Evolutionary conservation across 2,329 filamentous ascomycete genomes (phyloP).

Genomic region (Aspergillus sp.): DNA sequence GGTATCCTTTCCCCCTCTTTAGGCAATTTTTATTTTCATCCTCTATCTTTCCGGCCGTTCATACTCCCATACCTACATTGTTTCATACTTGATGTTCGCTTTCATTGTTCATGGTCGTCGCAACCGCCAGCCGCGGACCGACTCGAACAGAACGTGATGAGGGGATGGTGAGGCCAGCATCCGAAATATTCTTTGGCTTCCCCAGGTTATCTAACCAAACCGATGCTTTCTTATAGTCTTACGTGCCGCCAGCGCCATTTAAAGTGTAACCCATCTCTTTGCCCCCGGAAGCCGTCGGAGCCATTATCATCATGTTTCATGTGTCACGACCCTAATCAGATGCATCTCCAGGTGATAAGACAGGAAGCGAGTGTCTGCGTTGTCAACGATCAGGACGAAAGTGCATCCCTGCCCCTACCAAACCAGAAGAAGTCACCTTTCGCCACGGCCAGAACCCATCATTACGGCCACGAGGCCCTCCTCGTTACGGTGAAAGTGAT

Average conservation of each 20-base stretch:
- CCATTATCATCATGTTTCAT: neutral
- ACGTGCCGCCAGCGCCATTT: slow-evolving; percentile 39
- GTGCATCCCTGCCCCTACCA: slow-evolving; percentile 33
- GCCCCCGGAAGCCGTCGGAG: neutral
- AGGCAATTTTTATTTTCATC: neutral
- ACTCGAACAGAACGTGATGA: slow-evolving; percentile 33
- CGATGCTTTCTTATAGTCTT: slow-evolving; percentile 22
- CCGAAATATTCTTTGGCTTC: neutral
- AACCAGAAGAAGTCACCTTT: slow-evolving; percentile 36
- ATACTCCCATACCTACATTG: neutral
- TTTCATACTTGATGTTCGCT: slow-evolving; percentile 10
- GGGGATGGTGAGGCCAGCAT: slow-evolving; percentile 32
- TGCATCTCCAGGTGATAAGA: slow-evolving; percentile 31
- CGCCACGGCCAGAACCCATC: slow-evolving; percentile 39
- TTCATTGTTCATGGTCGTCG: slow-evolving; percentile 23
- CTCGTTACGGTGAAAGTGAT: slow-evolving; percentile 36
- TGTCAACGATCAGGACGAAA: slow-evolving; percentile 36
- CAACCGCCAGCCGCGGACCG: slow-evolving; percentile 15
- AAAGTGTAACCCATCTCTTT: slow-evolving; percentile 28
- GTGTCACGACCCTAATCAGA: neutral
- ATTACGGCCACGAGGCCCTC: slow-evolving; percentile 32
- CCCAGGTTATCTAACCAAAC: neutral
- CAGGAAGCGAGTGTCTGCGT: slow-evolving; percentile 33
- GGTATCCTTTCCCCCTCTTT: neutral
- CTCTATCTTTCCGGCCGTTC: neutral